These are phyloP conservation scores for Tuber magnatum DNA, from an alignment of 495 filamentous ascomycete species.

Conservation along the genomic window DNA sequence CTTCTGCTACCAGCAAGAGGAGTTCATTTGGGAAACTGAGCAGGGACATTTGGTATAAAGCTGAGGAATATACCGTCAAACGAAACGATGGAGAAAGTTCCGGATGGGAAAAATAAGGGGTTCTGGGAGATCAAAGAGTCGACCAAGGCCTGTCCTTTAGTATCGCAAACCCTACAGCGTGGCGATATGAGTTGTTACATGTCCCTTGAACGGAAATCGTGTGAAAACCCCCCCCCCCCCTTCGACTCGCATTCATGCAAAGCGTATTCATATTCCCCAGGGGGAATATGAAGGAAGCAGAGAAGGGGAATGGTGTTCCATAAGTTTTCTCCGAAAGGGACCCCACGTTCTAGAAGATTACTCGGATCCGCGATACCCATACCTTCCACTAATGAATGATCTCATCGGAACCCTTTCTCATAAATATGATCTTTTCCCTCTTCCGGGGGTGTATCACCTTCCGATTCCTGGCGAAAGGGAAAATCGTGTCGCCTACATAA, in stretches of 20 bases:
- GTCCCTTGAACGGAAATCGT: neutral
- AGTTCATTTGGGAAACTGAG: conserved; percentile 22
- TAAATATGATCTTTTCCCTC: neutral
- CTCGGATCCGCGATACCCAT: neutral
- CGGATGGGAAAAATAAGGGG: neutral
- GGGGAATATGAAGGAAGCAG: neutral
- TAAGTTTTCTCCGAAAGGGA: neutral
- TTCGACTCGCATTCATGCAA: neutral
- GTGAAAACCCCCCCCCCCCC: neutral
- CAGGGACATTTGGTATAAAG: conserved; percentile 15
- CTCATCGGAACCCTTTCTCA: neutral
- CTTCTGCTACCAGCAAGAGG: conserved; percentile 16
- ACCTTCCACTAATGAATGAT: neutral
- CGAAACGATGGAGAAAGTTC: neutral
- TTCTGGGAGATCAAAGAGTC: neutral
- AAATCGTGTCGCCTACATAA: neutral
- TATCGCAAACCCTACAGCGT: neutral
- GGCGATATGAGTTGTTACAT: neutral
- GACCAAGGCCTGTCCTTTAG: neutral
- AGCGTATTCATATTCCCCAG: neutral
- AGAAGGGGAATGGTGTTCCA: neutral
- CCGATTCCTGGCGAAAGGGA: neutral
- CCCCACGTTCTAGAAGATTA: neutral
- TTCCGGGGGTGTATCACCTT: neutral
- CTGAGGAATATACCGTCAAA: neutral